A percentile compares a stretch with the other conserved stretches of the same genome.
Evolutionary conservation across 78 protist species (phyloP).

Genomic region (Anaeramoeba flamelloides): DNA sequence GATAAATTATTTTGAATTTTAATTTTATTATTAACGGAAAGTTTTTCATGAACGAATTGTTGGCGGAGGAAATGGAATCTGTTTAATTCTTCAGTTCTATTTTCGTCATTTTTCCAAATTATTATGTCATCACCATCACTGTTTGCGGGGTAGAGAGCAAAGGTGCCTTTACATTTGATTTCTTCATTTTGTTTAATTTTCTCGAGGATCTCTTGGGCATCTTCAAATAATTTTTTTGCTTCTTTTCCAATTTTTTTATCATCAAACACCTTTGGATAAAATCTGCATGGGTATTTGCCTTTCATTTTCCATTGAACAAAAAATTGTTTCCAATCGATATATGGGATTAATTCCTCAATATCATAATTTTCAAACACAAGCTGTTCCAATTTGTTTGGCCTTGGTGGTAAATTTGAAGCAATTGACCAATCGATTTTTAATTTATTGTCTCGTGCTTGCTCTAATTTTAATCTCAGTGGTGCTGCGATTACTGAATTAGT

Average conservation of each 20-base stretch:
- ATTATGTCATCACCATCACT: conserved; percentile 64
- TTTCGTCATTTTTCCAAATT: conserved; percentile 50
- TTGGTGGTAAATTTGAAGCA: conserved; percentile 20
- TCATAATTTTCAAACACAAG: conserved; percentile 32
- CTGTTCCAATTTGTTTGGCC: conserved; percentile 8
- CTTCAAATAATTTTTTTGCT: conserved; percentile 69
- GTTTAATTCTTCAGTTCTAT: conserved; percentile 13
- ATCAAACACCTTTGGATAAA: conserved; percentile 86
- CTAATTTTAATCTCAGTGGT: background rate
- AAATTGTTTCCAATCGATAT: conserved; percentile 87
- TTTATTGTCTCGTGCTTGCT: conserved; percentile 41
- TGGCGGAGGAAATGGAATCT: conserved; percentile 69
- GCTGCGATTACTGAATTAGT: too few relatives aligned
- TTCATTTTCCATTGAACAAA: conserved; percentile 72
- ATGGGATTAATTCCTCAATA: conserved; percentile 42
- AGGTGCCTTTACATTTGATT: conserved; percentile 40
- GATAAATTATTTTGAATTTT: too few relatives aligned
- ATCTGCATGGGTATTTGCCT: conserved; percentile 89
- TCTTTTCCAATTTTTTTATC: conserved; percentile 74
- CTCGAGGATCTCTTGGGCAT: conserved; percentile 59
- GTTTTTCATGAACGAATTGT: conserved; percentile 75
- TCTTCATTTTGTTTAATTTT: conserved; percentile 29
- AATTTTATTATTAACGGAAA: conserved; percentile 55
- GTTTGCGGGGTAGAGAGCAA: conserved; percentile 78
- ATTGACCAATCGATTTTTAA: conserved; percentile 35